Base-by-base conservation (phyloP, 2,329 filamentous ascomycete genomes). In the Penicillium sp. region DNA sequence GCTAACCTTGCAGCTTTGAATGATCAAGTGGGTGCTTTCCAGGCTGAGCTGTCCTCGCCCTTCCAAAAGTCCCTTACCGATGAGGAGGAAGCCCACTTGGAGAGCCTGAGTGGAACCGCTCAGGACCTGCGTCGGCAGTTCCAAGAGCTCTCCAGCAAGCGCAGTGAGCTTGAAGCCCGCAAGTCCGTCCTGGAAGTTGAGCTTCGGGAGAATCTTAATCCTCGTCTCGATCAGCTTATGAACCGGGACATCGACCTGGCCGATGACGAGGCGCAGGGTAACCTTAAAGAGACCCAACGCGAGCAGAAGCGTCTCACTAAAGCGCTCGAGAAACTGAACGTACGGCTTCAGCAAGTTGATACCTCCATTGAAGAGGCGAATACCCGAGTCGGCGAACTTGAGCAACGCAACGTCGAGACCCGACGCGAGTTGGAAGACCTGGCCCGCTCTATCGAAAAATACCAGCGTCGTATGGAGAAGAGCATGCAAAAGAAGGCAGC, bases 401-500 rank as follows among this genome's bases (percentile, higher is more conserved):
- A 88, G 80, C 67, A 88, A 74, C 76, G 73, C 31, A 83, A 81
- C 55, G 78, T 81, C 1, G 82, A 90, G 61, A 89, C 86, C 66
- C 87, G 92, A 70, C 84, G 88, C 43, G 81, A 86, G 53, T 86
- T 93, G 65, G 87, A 91, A 68, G 89, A 93, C 46, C 83, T 96
- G 53, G 87, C 90, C 3, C 83, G 83, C 52, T 84, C 85, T 33
- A 95, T 98, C 62, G 89, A 93, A 71, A 91, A 88, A 71, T 87
- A 93, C 65, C 91, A 96, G 76, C 93, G 93, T 76, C 85, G 85
- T 49, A 90, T 98, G 81, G 93, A 97, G 72, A 96, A 93, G 81
- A 92, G 88, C 64, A 89, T 96, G 70, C 90, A 93, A 66, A 91
- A 92, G 75, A 95, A 93, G 72, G 90, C 91, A 13, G 82, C 91